Evolutionary conservation across 169 alveolate species (phyloP), one percentile per base, ranked within the genome.

Genomic region (Plasmodium ovale): DNA sequence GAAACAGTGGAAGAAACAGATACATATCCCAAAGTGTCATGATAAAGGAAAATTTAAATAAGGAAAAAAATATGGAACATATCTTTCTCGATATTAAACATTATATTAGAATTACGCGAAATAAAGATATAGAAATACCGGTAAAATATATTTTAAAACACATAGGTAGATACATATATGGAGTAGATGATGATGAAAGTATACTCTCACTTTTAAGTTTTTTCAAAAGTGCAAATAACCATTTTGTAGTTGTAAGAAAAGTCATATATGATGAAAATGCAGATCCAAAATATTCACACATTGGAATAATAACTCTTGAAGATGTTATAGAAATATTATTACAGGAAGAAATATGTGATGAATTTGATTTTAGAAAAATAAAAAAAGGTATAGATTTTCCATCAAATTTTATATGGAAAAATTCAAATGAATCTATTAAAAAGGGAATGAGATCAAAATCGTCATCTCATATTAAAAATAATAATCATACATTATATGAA

Each of bases 261-360:
- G 95, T 88, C 4, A 64, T 89, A 14, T 54, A 65, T 44, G 54
- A 84, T 51, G 92, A 90, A 10, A 56, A 69, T 42, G 92, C 87
- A 33, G 96, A 94, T 39, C 96, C 96, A 3, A 31, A 33, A 12
- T 94, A 94, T 72, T 49, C 91, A 27, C 96, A 94, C 33, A 85
- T 92, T 10, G 96, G 96, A 0, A 94, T 94, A 1, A 87, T 92
- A 31, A 94, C 96, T 31, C 29, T 94, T 33, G 93, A 87, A 19
- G 89, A 79, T 51, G 89, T 79, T n/a, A 79, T 79, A 1, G 89
- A 79, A 64, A 64, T 79, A 3, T 64, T 79, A 49, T 54, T 79
- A 42, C 89, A 79, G 35, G 89, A 79, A 53, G 89, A 79, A 39
- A 79, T 79, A 14, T 33, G 82, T 3, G 89, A 79, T 39, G 89